Base-by-base conservation (phyloP, 176 grass and related monocot species). In the Lolium rigidum region DNA sequence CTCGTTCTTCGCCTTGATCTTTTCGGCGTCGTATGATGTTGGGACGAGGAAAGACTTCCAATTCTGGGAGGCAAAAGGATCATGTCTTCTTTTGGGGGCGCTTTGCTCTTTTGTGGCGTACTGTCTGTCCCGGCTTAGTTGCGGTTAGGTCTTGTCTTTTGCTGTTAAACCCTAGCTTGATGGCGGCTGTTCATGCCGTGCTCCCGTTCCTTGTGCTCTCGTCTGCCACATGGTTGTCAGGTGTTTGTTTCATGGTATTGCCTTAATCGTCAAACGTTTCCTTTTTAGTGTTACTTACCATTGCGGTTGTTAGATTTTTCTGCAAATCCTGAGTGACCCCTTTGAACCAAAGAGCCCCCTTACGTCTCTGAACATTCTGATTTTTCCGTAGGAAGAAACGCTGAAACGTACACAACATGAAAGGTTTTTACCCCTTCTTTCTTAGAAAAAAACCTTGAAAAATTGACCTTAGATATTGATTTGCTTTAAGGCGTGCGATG, bases 41-140 rank as follows among this genome's bases (percentile, higher is more conserved):
- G 41, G 67, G 35, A 47, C 10, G 35, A 64, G 65, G 17, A 41
- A 80, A 76, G 75, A 52, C 68, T 80, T 62, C 81, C 79, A 81
- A 85, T 91, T 88, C 44, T 55, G 68, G 76, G 66, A 49, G 25
- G 44, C 12, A 47, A 50, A 73, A 79, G 13, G 78, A 79, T 73
- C 84, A 2, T 83, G 16, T 28, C 78, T 25, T 80, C 75, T 75
- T 92, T 80, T 64, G 74, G 43, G 12, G 55, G 79, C 73, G 26
- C 63, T 89, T 83, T 73, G 9, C 79, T 70, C 65, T 79, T 87
- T 88, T 56, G 1, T 66, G 63, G 24, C 15, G 69, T 79, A 79
- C 44, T 18, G 48, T 28, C 50, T 52, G 70, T 38, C 56, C 79
- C 65, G 54, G 52, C 22, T 46, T 83, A 9, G 79, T 80, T 70